Percentiles rank a stretch among this genome's conserved stretches.
Evolutionary conservation across 129 eudicot genomes (phyloP).

Genomic region (Chrysanthemum seticuspe): DNA sequence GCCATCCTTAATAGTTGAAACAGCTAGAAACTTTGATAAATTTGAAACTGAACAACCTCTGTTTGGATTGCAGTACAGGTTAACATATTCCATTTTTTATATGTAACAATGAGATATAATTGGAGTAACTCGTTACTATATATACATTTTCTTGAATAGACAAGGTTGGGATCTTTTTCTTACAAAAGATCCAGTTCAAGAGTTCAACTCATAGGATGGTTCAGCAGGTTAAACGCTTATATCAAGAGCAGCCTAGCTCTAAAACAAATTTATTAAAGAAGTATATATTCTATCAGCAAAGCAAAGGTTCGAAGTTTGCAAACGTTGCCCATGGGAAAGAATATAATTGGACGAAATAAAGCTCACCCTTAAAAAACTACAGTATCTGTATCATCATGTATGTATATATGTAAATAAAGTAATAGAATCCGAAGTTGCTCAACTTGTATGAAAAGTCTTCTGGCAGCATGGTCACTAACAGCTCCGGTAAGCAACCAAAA

Average conservation of each 20-base stretch:
- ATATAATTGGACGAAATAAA: slow-evolving; percentile 8
- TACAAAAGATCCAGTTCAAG: no score
- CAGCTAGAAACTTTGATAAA: no score
- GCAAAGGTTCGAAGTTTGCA: slow-evolving; percentile 6
- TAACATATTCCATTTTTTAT: no score
- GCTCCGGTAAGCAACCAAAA: slow-evolving; percentile 4
- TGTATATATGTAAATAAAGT: neutral
- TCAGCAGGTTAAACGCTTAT: neutral
- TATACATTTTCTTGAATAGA: no score
- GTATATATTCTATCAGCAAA: slow-evolving; percentile 13
- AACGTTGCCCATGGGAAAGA: slow-evolving; percentile 2
- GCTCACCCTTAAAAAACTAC: neutral
- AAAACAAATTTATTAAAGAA: neutral
- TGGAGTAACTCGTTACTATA: no score
- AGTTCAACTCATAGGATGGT: no score
- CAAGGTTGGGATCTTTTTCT: no score
- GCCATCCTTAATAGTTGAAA: no score
- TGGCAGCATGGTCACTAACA: neutral
- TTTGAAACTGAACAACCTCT: no score
- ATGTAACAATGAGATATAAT: no score
- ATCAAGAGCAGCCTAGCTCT: neutral
- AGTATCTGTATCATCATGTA: neutral
- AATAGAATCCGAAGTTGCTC: neutral
- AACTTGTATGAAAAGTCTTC: slow-evolving; percentile 1
- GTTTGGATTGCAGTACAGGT: no score